Percentiles rank a stretch among this genome's conserved stretches.
Conservation (phyloP, 345 rosid genomes). For the Euphorbia lathyris region DNA sequence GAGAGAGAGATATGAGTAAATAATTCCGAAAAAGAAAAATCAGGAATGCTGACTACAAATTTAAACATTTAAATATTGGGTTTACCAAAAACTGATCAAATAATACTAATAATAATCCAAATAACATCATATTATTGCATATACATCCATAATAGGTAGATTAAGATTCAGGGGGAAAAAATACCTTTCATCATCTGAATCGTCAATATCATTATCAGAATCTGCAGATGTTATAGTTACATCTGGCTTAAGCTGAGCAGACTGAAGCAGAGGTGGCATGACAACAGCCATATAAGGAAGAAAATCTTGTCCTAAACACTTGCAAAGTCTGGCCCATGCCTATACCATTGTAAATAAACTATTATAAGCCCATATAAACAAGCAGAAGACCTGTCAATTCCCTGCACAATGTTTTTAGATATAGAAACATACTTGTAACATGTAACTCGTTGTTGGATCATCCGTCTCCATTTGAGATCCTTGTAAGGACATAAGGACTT, state of each 20-base stretch:
- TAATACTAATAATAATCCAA: background rate
- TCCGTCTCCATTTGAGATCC: conserved; percentile 97
- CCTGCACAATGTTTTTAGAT: background rate
- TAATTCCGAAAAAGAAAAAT: background rate
- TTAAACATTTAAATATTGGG: background rate
- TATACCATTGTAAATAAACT: conserved; percentile 26
- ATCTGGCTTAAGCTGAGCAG: conserved; percentile 99
- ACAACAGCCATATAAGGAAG: conserved; percentile 97
- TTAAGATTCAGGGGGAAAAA: conserved; percentile 8
- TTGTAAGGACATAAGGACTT: conserved; percentile 97
- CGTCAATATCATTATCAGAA: conserved; percentile 88
- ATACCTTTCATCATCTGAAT: conserved; percentile 98
- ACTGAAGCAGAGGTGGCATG: conserved; percentile 96
- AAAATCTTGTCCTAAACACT: conserved; percentile 97
- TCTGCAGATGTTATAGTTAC: conserved; percentile 96
- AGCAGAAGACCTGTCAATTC: conserved; percentile 1
- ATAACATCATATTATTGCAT: background rate
- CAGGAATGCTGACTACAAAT: background rate
- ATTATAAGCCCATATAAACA: conserved; percentile 5
- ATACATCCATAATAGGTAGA: background rate
- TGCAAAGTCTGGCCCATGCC: conserved; percentile 99
- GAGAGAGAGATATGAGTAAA: background rate
- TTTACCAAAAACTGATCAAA: background rate
- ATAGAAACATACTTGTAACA: conserved; percentile 68
- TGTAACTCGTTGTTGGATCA: conserved; percentile 97